A percentile compares a stretch with the other conserved stretches of the same genome.
These are phyloP conservation scores for Tricholomella constricta DNA, from an alignment of 768 basidiomycete species.

Conservation along the genomic window DNA sequence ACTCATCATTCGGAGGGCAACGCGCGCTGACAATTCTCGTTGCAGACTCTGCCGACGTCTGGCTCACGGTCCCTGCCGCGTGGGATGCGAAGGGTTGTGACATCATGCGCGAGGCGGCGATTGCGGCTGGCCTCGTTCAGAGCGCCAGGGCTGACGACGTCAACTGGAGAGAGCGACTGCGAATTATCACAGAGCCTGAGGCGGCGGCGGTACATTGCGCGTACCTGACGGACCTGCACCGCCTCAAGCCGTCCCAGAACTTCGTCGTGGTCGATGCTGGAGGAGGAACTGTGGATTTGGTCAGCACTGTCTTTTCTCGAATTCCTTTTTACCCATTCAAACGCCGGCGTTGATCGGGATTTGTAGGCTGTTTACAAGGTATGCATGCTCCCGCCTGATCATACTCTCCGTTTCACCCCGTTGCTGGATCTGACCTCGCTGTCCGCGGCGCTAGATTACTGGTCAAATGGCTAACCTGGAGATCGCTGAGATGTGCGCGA, in stretches of 20 bases:
- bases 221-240: slow-evolving; percentile 77
- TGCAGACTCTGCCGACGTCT: slow-evolving; percentile 79
- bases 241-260: slow-evolving; percentile 76
- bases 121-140: slow-evolving; percentile 78
- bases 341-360: slow-evolving; percentile 17
- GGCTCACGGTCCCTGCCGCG: slow-evolving; percentile 86
- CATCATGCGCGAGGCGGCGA: slow-evolving; percentile 84
- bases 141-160: slow-evolving; percentile 68
- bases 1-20: slow-evolving; percentile 1
- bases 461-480: slow-evolving; percentile 81
- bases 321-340: slow-evolving; percentile 23
- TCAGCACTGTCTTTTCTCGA: slow-evolving; percentile 12
- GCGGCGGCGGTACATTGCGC: slow-evolving; percentile 93
- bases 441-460: slow-evolving; percentile 54
- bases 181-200: slow-evolving; percentile 82
- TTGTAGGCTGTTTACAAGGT: slow-evolving; percentile 60
- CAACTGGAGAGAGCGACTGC: slow-evolving; percentile 78
- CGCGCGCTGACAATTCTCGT: slow-evolving; percentile 14
- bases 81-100: slow-evolving; percentile 88
- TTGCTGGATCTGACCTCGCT: slow-evolving; percentile 5
- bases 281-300: slow-evolving; percentile 68
- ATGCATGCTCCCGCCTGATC: slow-evolving; percentile 7
- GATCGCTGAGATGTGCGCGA: slow-evolving; percentile 88
- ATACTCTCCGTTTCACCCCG: neutral
- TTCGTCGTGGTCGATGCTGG: slow-evolving; percentile 94